Evolutionary conservation across 306 rosid genomes (phyloP).

Genomic region (peach (Prunus persica)): Prunus_persica_NCBIv2 NC_034013.1:14622501-14623000

Average conservation of each 20-base stretch:
- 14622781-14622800: too few species aligned
- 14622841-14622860: too few species aligned
- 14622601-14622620: background rate
- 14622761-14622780: background rate
- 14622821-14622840: too few species aligned
- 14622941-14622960: background rate
- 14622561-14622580: background rate
- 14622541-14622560: constrained; percentile 4
- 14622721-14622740: background rate
- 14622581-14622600: background rate
- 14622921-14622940: background rate
- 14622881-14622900: constrained; percentile 4
- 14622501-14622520: too few species aligned
- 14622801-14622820: too few species aligned
- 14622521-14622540: background rate
- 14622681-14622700: constrained; percentile 7
- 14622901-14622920: constrained; percentile 15
- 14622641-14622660: too few species aligned
- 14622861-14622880: too few species aligned
- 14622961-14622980: constrained; percentile 1
- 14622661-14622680: too few species aligned
- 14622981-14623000: background rate
- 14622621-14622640: too few species aligned
- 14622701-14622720: background rate
- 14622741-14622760: background rate